phyloP scores from a whole-genome alignment of 1,284 basidiomycete species.

The Sphaerobolus stellatus region DNA sequence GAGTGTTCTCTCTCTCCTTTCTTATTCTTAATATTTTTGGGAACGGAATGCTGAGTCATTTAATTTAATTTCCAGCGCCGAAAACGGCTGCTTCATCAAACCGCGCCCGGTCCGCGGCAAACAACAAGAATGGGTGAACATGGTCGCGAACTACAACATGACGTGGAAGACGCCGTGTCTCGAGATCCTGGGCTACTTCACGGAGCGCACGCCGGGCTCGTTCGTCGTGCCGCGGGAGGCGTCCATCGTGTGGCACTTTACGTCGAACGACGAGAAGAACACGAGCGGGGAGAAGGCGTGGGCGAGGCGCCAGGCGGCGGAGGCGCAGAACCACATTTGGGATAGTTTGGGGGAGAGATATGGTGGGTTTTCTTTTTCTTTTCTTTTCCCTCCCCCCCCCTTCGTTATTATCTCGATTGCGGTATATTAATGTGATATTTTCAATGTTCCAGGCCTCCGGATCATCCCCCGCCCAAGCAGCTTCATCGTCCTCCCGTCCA shows the following conservation, averaged over 20 bases:
- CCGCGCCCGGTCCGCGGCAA: conserved; percentile 37
- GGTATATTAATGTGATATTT: background rate
- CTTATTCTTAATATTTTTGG: no score
- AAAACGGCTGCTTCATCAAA: conserved; percentile 86
- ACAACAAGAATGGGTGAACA: conserved; percentile 62
- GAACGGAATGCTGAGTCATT: no score
- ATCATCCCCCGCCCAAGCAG: conserved; percentile 76
- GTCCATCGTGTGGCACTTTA: conserved; percentile 83
- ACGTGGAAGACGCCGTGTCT: conserved; percentile 77
- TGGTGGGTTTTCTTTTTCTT: conserved; percentile 25
- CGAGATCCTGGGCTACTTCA: conserved; percentile 83
- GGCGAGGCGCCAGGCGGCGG: conserved; percentile 83
- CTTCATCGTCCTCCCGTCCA: conserved; percentile 83
- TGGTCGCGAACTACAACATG: conserved; percentile 76
- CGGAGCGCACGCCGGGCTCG: conserved; percentile 82
- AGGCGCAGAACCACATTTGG: conserved; percentile 89
- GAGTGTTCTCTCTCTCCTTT: conserved; percentile 29
- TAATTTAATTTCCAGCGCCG: conserved; percentile 60
- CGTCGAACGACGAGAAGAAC: conserved; percentile 50
- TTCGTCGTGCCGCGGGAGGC: conserved; percentile 85
- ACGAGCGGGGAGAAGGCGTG: conserved; percentile 64
- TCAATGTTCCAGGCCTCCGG: conserved; percentile 47
- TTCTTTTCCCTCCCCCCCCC: background rate
- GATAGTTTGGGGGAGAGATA: conserved; percentile 81
- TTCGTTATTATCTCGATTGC: no score